Conservation (phyloP, 805 yeast species). For the Zygosaccharomyces bisporus region DNA sequence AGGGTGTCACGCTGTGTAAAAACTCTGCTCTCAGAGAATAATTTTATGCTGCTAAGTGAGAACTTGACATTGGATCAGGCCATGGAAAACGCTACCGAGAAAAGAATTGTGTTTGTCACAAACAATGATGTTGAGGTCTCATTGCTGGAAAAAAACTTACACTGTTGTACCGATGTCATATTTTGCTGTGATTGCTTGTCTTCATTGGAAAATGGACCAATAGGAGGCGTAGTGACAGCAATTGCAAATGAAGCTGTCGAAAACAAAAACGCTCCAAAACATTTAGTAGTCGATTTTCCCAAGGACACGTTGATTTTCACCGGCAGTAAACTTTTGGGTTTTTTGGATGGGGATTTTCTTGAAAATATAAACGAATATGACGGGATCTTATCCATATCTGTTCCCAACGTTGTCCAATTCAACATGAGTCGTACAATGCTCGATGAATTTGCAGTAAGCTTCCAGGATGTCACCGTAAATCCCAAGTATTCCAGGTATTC, state of each 20-base stretch:
- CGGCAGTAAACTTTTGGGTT: slow-evolving; percentile 17
- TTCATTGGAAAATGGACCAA: neutral
- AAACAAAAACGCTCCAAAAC: neutral
- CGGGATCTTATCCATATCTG: slow-evolving; percentile 3
- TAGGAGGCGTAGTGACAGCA: neutral
- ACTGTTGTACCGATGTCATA: slow-evolving; percentile 2
- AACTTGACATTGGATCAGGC: neutral
- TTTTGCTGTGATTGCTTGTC: slow-evolving; percentile 7
- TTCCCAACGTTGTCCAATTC: slow-evolving; percentile 16
- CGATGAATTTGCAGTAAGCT: slow-evolving; percentile 19
- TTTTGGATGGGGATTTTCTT: slow-evolving; percentile 7
- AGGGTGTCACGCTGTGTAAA: neutral
- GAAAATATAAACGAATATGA: slow-evolving; percentile 2
- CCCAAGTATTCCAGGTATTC: too few species aligned
- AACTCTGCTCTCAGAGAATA: slow-evolving; percentile 3
- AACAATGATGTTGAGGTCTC: slow-evolving; percentile 4
- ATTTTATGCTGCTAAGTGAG: neutral
- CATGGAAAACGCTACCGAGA: neutral
- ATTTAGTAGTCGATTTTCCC: slow-evolving; percentile 10
- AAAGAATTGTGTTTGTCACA: slow-evolving; percentile 3
- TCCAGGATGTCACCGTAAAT: too few species aligned
- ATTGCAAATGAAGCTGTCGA: neutral
- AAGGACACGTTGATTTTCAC: neutral
- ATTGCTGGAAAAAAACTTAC: neutral
- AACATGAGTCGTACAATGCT: slow-evolving; percentile 22